phyloP scores from a whole-genome alignment of 257 asterid genomes.

The Forsythia viridissima region DNA sequence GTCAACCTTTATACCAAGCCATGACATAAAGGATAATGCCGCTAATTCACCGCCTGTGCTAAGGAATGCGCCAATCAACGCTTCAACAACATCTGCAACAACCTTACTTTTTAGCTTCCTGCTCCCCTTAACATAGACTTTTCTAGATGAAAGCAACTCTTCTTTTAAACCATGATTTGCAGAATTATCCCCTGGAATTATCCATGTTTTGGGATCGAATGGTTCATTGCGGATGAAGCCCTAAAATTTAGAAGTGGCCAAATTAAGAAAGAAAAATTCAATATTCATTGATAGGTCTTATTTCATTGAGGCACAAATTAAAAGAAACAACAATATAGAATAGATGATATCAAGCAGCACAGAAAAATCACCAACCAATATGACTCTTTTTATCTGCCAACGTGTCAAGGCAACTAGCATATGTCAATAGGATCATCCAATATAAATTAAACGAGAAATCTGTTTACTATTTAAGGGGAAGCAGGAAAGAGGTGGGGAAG shows the following conservation, averaged over 20 bases:
- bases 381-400: neutral
- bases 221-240: slow-evolving; percentile 79
- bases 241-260: slow-evolving; percentile 29
- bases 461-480: neutral
- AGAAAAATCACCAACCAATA: too few species aligned
- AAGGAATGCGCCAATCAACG: slow-evolving; percentile 79
- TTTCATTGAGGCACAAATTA: neutral
- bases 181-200: slow-evolving; percentile 55
- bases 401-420: neutral
- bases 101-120: slow-evolving; percentile 50
- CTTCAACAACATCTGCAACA: slow-evolving; percentile 85
- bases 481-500: neutral
- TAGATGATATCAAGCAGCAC: neutral
- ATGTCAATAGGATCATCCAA: neutral
- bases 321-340: neutral
- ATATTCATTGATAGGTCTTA: neutral
- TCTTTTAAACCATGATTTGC: slow-evolving; percentile 28
- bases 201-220: slow-evolving; percentile 69
- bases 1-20: slow-evolving; percentile 68
- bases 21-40: slow-evolving; percentile 68
- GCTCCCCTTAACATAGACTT: slow-evolving; percentile 32
- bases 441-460: neutral
- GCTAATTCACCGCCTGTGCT: slow-evolving; percentile 64
- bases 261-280: neutral
- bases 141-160: slow-evolving; percentile 35